Conservation (phyloP, 768 basidiomycete genomes). For the Stropharia rugosoannulata region DNA sequence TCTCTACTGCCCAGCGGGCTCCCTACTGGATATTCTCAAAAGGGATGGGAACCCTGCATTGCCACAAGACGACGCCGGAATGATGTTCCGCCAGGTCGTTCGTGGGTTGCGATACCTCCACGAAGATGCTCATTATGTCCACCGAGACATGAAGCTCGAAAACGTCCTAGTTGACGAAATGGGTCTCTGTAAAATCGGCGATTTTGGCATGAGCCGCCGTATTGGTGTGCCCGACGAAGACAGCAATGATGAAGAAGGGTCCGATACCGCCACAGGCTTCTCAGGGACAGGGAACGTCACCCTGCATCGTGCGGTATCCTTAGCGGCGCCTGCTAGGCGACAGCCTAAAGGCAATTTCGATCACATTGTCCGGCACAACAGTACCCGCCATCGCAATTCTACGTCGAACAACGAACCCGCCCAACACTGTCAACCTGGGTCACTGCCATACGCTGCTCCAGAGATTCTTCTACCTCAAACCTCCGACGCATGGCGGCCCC, state of each 20-base stretch:
- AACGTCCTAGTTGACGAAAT: constrained; percentile 92
- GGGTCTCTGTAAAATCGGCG: constrained; percentile 81
- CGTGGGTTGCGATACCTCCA: constrained; percentile 83
- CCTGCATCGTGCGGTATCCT: constrained; percentile 40
- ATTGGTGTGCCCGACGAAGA: constrained; percentile 50
- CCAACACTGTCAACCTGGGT: constrained; percentile 65
- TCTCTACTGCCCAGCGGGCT: constrained; percentile 80
- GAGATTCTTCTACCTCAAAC: constrained; percentile 74
- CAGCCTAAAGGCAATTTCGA: constrained; percentile 20
- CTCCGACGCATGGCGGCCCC: constrained; percentile 35
- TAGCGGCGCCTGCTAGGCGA: constrained; percentile 29
- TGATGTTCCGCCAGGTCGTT: constrained; percentile 86
- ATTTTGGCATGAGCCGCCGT: constrained; percentile 79
- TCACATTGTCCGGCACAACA: constrained; percentile 34
- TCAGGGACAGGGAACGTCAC: constrained; percentile 7
- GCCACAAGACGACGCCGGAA: constrained; percentile 75
- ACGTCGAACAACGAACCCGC: constrained; percentile 30
- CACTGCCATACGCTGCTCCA: constrained; percentile 88
- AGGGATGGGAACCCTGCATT: constrained; percentile 67
- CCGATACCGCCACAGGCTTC: constrained; percentile 11
- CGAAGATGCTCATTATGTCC: constrained; percentile 72
- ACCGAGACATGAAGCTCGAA: constrained; percentile 96
- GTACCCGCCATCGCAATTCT: constrained; percentile 51
- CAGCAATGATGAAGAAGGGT: constrained; percentile 27
- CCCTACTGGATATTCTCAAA: constrained; percentile 80